Base-by-base conservation (phyloP, 2,329 filamentous ascomycete genomes). In the Xylaria sp. region DNA sequence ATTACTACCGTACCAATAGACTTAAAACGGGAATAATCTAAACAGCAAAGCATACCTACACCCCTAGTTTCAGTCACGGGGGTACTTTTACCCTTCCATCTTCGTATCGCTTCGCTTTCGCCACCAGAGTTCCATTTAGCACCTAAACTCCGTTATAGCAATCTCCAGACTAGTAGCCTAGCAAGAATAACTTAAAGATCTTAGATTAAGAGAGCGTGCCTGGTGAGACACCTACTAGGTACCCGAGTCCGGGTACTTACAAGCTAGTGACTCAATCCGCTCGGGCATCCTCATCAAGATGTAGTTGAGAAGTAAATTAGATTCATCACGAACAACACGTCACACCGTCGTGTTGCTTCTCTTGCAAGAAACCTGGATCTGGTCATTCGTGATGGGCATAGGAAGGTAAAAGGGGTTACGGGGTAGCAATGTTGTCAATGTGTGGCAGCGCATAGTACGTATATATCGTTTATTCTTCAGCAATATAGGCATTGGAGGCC, bases 391-490 rank as follows among this genome's bases (percentile, higher is more conserved):
- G 42, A 47, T 54, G 29, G 15, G 17, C 45, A 39, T 58, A 29
- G 36, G 4, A 44, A 20, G 9, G n/a, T 20, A 58, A 61, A 66
- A 49, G 58, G 55, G 63, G 56, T 31, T 31, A 65, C 9, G 36
- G 31, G 20, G 58, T 51, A 53, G 57, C 51, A 31, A 20, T 9
- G 20, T 22, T 54, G 38, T 54, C 17, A 6, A 42, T 42, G n/a
- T 58, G 59, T 58, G 64, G 59, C 64, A 66, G 47, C 29, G 64
- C 60, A 49, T 42, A 47, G 9, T 10, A 20, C 4, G 7, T 44
- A n/a, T 49, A n/a, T 38, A 53, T 47, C 31, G 39, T 55, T 31
- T 36, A n/a, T 27, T 39, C 31, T 31, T 27, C 29, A 59, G 36
- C 45, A 13, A 33, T 22, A n/a, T 38, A n/a, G n/a, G n/a, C n/a